Conservation (phyloP, 2,329 filamentous ascomycete species). For the Neonectria sp. region DNA sequence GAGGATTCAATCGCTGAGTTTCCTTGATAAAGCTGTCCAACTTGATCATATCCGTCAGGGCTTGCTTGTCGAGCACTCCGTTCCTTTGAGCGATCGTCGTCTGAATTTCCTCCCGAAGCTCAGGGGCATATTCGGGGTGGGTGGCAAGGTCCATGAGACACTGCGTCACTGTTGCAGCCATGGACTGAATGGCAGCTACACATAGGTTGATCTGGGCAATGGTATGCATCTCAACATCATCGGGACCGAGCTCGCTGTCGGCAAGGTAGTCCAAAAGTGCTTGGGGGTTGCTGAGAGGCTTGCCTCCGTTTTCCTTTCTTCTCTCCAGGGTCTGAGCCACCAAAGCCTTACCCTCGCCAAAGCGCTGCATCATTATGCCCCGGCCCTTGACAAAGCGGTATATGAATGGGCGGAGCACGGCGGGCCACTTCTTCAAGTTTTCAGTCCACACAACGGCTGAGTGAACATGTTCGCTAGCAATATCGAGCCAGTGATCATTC, state of each 20-base stretch:
- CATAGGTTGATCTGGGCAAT: constrained; percentile 26
- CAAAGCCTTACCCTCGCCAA: constrained; percentile 16
- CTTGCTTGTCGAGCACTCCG: constrained; percentile 17
- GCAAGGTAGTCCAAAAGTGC: constrained; percentile 22
- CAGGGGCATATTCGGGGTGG: constrained; percentile 18
- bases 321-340: constrained; percentile 10
- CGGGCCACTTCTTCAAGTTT: constrained; percentile 22
- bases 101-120: constrained; percentile 11
- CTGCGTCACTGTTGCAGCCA: constrained; percentile 26
- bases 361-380: constrained; percentile 17
- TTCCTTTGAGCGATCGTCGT: background rate
- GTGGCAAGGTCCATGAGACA: constrained; percentile 23
- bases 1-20: constrained; percentile 20
- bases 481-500: constrained; percentile 25
- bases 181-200: constrained; percentile 28
- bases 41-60: constrained; percentile 19
- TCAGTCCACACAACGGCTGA: constrained; percentile 22
- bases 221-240: constrained; percentile 21
- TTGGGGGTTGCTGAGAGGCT: constrained; percentile 16
- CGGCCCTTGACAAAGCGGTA: constrained; percentile 24
- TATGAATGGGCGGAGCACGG: constrained; percentile 14
- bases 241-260: constrained; percentile 4
- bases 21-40: constrained; percentile 31
- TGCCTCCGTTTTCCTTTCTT: constrained; percentile 11
- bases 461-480: constrained; percentile 25